A percentile compares a stretch with the other conserved stretches of the same genome.
Evolutionary conservation across 75 land plant species (phyloP).

Genomic region (Larix kaempferi): DNA sequence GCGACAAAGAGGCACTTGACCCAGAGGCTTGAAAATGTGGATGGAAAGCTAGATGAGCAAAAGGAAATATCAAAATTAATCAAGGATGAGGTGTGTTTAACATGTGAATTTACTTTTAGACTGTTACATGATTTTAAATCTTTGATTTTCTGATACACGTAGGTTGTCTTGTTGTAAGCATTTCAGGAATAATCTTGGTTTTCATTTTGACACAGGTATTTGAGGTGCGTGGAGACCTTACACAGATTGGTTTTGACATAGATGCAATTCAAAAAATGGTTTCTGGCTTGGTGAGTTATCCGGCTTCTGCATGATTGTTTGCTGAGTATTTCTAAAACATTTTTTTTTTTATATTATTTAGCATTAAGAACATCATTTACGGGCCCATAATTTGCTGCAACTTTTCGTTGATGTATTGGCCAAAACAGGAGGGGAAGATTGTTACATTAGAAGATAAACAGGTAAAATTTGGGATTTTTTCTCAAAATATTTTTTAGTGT

Average conservation of each 20-base stretch:
- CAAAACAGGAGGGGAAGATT: slow-evolving; percentile 57
- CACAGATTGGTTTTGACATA: slow-evolving; percentile 44
- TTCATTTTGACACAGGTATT: slow-evolving; percentile 27
- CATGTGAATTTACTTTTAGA: no score
- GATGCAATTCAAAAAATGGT: slow-evolving; percentile 44
- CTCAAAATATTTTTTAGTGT: not conserved
- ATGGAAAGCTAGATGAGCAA: slow-evolving; percentile 72
- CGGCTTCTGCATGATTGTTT: not conserved
- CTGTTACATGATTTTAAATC: not conserved
- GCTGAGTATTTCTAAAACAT: no score
- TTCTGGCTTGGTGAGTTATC: slow-evolving; percentile 42
- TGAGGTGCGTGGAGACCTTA: slow-evolving; percentile 41
- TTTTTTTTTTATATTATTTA: no score
- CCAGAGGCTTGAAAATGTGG: slow-evolving; percentile 63
- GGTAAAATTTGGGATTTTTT: slow-evolving; percentile 19
- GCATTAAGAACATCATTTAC: not conserved
- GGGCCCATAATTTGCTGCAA: not conserved
- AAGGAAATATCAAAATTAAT: slow-evolving; percentile 59
- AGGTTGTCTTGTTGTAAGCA: not conserved
- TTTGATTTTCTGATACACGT: no score
- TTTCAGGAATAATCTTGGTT: not conserved
- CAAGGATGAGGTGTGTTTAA: slow-evolving; percentile 47
- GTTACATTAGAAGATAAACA: slow-evolving; percentile 57
- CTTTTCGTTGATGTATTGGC: not conserved
- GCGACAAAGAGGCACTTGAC: slow-evolving; percentile 67